Evolutionary conservation across 2,329 filamentous ascomycete species (phyloP), one percentile per base, ranked within the genome.

Genomic region (Zopfia rhizophila): DNA sequence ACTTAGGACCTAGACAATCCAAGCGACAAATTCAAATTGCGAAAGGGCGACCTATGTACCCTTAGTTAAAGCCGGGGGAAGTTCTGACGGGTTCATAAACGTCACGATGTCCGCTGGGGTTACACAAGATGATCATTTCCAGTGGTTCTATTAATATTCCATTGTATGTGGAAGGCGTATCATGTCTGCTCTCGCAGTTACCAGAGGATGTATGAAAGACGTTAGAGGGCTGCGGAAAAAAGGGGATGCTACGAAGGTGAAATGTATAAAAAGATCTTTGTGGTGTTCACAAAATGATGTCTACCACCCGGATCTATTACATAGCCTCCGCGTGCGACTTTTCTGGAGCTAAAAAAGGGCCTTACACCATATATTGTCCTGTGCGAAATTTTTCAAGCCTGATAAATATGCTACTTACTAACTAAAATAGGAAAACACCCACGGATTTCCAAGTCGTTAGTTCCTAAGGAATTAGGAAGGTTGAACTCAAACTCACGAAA

Each of bases 61-160:
- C 66, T 76, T 0, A 80, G 80, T 1, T 78, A 82, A 24, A 77
- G 72, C 14, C 83, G 80, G 79, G 79, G 81, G 81, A 76, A 0
- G 80, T 82, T 76, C 62, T 82, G 0, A 78, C 63, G 2, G 69
- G 69, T 0, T 56, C 71, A 21, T 78, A 73, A 63, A 78, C 78
- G 0, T 45, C 47, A 4, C 31, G 21, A 8, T 22, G 45, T 10
- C 44, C 51, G 8, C 16, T 21, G n/a, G 42, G 73, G 0, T 53
- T 79, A 23, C 59, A 65, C 6, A 73, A 70, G 43, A 53, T 79
- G 2, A 58, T 79, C 13, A 53, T 75, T 16, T 57, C 63, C 8
- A 43, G 45, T 25, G 28, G 33, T 8, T 48, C 48, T 5, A 33
- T 41, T 2, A 47, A 37, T 22, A 67, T 69, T 40, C 43, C 46